Conservation (phyloP, 805 yeast genomes). For the Teunomyces tritomae region DNA sequence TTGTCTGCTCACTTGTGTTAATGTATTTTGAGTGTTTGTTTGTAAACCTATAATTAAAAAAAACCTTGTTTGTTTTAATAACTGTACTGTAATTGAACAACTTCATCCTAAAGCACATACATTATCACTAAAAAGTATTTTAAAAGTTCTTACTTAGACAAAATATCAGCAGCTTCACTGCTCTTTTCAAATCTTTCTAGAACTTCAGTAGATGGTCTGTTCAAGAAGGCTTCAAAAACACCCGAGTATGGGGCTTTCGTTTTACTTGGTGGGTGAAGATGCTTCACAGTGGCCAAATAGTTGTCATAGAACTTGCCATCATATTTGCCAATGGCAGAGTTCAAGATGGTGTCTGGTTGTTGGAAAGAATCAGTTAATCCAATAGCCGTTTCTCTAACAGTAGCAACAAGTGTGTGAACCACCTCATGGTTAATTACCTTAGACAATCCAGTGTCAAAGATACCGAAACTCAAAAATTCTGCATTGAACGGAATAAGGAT, state of each 20-base stretch:
- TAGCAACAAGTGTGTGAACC: conserved; percentile 32
- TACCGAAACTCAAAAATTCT: conserved; percentile 36
- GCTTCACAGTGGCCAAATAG: conserved; percentile 37
- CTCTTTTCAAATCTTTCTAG: conserved; percentile 40
- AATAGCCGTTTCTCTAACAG: conserved; percentile 39
- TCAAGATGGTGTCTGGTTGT: conserved; percentile 41
- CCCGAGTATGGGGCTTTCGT: conserved; percentile 42
- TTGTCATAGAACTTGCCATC: conserved; percentile 45
- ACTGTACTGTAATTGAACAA: background rate
- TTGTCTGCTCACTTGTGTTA: no score
- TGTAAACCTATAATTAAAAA: no score
- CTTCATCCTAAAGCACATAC: background rate
- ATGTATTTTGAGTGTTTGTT: no score
- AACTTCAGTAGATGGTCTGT: conserved; percentile 32
- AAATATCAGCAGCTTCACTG: conserved; percentile 30
- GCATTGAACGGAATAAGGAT: conserved; percentile 35
- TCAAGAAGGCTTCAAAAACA: conserved; percentile 39
- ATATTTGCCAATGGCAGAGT: conserved; percentile 41
- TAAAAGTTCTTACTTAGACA: conserved; percentile 19
- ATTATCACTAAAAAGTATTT: background rate
- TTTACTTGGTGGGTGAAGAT: conserved; percentile 29
- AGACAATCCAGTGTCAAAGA: conserved; percentile 30
- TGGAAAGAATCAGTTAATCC: conserved; percentile 45
- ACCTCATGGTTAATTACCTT: conserved; percentile 22
- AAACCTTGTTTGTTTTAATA: no score